A percentile compares a stretch with the other conserved stretches of the same genome.
These are phyloP conservation scores for Acacia pycnantha DNA, from an alignment of 331 rosid species.

Conservation along the genomic window DNA sequence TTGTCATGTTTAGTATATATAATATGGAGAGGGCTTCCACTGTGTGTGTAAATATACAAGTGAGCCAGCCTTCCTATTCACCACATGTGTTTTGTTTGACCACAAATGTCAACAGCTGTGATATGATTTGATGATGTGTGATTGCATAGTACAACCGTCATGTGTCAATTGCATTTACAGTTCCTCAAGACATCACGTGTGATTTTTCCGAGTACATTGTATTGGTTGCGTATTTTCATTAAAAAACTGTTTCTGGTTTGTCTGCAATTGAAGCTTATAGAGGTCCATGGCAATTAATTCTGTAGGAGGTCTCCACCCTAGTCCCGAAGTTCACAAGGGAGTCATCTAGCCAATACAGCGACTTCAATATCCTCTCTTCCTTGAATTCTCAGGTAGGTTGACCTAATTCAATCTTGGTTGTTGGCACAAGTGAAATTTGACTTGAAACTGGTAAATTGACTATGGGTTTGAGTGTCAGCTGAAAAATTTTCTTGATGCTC, in stretches of 20 bases:
- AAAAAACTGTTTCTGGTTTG: constrained; percentile 6
- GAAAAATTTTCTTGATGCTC: not conserved
- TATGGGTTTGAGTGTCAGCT: not conserved
- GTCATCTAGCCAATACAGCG: constrained; percentile 83
- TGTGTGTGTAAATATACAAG: not conserved
- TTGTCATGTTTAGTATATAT: not conserved
- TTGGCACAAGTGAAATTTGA: constrained; percentile 3
- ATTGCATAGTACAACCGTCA: not conserved
- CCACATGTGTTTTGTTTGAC: not conserved
- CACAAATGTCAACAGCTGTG: not conserved
- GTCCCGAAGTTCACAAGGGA: constrained; percentile 82
- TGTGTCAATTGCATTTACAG: not conserved
- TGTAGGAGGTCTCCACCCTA: constrained; percentile 85
- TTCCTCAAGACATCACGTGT: not conserved
- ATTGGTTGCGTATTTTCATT: constrained; percentile 22
- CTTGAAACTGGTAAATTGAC: constrained; percentile 19
- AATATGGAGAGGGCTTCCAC: not conserved
- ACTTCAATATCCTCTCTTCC: constrained; percentile 93
- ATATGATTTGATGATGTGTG: not conserved
- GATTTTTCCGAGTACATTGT: constrained; percentile 11
- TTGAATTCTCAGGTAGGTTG: constrained; percentile 86
- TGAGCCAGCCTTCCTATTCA: not conserved
- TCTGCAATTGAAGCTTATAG: constrained; percentile 27
- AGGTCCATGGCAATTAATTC: constrained; percentile 29
- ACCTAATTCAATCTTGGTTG: constrained; percentile 25